phyloP scores from a whole-genome alignment of 2,329 filamentous ascomycete species.

The Colletotrichum magnum region DNA sequence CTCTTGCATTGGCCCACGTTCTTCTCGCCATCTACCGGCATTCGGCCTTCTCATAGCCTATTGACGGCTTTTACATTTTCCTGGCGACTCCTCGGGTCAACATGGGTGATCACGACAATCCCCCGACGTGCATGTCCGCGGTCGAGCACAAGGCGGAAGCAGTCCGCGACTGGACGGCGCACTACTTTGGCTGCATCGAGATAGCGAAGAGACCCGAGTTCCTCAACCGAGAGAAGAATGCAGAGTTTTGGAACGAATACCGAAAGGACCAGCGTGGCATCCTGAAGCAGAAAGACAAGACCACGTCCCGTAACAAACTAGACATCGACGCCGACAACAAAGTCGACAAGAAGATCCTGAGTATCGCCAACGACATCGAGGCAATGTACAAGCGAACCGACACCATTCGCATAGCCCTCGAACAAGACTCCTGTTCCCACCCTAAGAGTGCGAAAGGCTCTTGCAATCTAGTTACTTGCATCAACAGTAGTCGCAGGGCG shows the following conservation, averaged over 20 bases:
- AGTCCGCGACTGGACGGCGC: constrained; percentile 3
- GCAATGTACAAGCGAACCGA: constrained; percentile 7
- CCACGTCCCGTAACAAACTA: no score
- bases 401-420: neutral
- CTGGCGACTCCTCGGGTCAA: neutral
- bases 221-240: neutral
- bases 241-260: neutral
- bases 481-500: neutral
- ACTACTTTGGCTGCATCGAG: constrained; percentile 30
- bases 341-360: neutral
- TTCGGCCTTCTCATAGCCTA: neutral
- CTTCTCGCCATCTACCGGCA: no score
- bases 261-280: neutral
- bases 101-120: constrained; percentile 4
- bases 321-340: neutral
- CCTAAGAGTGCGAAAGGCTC: neutral
- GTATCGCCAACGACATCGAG: constrained; percentile 4
- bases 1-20: neutral
- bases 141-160: neutral
- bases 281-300: neutral
- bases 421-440: neutral
- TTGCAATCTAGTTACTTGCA: neutral
- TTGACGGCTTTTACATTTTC: neutral
- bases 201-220: constrained; percentile 7
- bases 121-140: constrained; percentile 6